Evolutionary conservation across 2,329 filamentous ascomycete species (phyloP).

Genomic region (Plectosphaerella sp.): DNA sequence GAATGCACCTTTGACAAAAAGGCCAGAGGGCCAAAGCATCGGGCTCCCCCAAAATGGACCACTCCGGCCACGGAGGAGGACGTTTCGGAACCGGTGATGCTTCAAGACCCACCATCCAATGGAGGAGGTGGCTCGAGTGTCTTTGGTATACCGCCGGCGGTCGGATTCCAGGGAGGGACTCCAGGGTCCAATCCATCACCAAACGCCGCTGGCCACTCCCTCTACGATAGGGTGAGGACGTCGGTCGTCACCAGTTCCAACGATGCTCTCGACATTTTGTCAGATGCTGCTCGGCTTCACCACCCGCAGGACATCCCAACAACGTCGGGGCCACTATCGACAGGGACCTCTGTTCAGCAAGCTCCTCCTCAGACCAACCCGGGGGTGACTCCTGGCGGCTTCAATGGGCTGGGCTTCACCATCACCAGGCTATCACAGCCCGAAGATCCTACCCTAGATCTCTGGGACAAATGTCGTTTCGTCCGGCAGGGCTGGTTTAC

Average conservation of each 20-base stretch:
- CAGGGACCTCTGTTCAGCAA: no score
- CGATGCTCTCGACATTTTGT: slow-evolving; percentile 5
- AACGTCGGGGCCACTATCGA: background rate
- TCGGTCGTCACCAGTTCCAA: slow-evolving; percentile 2
- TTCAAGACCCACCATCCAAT: no score
- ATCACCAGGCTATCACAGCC: slow-evolving; percentile 9
- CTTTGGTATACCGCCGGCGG: background rate
- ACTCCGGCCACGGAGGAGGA: background rate
- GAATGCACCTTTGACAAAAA: slow-evolving; percentile 8
- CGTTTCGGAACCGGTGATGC: no score
- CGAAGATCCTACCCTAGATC: slow-evolving; percentile 11
- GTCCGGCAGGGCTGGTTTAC: slow-evolving; percentile 18
- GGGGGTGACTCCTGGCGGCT: background rate
- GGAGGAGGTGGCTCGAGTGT: no score
- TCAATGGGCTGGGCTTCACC: background rate
- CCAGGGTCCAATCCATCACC: background rate
- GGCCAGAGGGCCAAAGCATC: slow-evolving; percentile 5
- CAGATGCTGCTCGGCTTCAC: slow-evolving; percentile 2
- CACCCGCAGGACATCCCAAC: background rate
- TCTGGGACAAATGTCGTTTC: slow-evolving; percentile 17
- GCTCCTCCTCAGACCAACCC: background rate
- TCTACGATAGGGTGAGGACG: slow-evolving; percentile 4
- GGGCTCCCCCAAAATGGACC: slow-evolving; percentile 8
- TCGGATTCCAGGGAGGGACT: background rate
- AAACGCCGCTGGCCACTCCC: background rate